These are phyloP conservation scores for Euphorbia lathyris DNA, from an alignment of 345 rosid genomes.

Conservation along the genomic window DNA sequence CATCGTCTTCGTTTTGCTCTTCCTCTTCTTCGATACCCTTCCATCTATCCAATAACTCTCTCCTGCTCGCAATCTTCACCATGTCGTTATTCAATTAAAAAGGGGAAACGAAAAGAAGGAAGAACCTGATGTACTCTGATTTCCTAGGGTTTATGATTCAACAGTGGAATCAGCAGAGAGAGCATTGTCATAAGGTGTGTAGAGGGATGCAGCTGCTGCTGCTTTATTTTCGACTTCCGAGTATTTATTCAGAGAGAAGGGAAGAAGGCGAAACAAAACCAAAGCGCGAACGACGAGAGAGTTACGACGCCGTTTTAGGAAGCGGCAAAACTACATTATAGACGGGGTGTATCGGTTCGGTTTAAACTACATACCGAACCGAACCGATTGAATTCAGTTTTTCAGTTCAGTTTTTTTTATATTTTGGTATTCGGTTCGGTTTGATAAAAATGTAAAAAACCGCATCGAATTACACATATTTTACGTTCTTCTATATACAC, in stretches of 20 bases:
- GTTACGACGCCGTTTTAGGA: too few relatives aligned
- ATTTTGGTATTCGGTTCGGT: too few relatives aligned
- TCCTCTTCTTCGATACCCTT: constrained; percentile 75
- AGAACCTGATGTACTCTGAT: neutral
- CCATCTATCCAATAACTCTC: constrained; percentile 67
- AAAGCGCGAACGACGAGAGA: neutral
- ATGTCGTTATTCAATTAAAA: constrained; percentile 17
- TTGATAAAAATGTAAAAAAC: too few relatives aligned
- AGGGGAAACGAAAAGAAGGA: neutral
- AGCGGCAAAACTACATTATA: too few relatives aligned
- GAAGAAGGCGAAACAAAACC: neutral
- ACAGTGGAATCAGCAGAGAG: too few relatives aligned
- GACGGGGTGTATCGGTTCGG: too few relatives aligned
- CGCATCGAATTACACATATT: too few relatives aligned
- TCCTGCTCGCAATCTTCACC: constrained; percentile 38
- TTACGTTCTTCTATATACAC: too few relatives aligned
- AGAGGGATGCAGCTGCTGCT: neutral
- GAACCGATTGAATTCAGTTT: too few relatives aligned
- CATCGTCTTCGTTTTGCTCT: constrained; percentile 45
- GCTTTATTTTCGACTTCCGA: neutral
- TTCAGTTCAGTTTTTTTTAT: too few relatives aligned
- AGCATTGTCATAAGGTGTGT: neutral
- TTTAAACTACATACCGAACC: too few relatives aligned
- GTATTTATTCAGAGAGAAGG: neutral
- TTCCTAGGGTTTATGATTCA: neutral